Conservation (phyloP, 2,329 filamentous ascomycete species). For the Colletotrichum sp. region DNA sequence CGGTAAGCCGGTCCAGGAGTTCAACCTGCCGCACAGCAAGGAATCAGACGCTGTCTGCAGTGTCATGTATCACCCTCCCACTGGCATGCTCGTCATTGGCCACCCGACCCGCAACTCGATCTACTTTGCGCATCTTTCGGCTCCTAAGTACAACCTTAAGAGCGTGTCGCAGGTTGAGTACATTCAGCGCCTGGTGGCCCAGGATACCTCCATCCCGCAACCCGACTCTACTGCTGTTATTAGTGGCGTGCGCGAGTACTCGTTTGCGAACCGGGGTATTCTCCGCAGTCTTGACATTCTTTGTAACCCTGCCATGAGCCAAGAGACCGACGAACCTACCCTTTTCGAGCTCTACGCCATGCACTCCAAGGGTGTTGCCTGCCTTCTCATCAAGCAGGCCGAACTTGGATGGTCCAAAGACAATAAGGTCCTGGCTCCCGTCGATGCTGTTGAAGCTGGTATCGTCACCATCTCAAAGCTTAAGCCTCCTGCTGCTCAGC, state of each 20-base stretch:
- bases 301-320: conserved; percentile 67
- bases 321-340: conserved; percentile 70
- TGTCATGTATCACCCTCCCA: conserved; percentile 89
- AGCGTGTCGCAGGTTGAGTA: conserved; percentile 87
- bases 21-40: conserved; percentile 94
- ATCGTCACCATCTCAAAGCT: conserved; percentile 78
- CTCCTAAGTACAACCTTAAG: conserved; percentile 87
- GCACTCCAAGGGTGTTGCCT: conserved; percentile 97
- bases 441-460: conserved; percentile 77
- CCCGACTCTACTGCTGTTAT: conserved; percentile 97
- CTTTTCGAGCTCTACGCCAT: conserved; percentile 96
- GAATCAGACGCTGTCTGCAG: conserved; percentile 98
- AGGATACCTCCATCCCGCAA: conserved; percentile 75
- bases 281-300: conserved; percentile 92
- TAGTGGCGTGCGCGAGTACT: conserved; percentile 95
- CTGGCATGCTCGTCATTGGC: conserved; percentile 92
- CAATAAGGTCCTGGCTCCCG: conserved; percentile 81
- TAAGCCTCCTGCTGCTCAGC: conserved; percentile 52
- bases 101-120: conserved; percentile 97
- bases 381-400: conserved; percentile 81
- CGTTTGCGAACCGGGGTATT: conserved; percentile 83
- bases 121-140: conserved; percentile 95
- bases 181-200: conserved; percentile 76
- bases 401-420: conserved; percentile 93
- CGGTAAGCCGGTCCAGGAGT: conserved; percentile 93